Evolutionary conservation across 192 early-diverging fungal genomes (phyloP), one percentile per base, ranked within the genome.

Genomic region (Chytriomyces confervae): DNA sequence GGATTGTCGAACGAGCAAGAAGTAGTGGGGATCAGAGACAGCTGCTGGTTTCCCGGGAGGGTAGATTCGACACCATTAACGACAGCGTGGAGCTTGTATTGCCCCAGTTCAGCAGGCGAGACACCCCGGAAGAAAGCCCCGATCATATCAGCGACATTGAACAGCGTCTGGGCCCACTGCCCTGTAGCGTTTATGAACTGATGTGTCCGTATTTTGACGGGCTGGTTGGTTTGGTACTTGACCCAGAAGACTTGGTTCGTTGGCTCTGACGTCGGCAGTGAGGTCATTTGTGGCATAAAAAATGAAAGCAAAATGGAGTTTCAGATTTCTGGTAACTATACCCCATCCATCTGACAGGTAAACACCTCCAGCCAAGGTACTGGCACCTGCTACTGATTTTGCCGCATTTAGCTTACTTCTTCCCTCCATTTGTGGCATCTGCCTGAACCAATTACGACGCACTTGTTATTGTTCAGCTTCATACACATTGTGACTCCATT

Each of bases 171-270:
- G 62, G 24, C 11, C 62, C 27, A 20, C 62, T 23, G 62, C 9
- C 62, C 27, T 64, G 13, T 27, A 64, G 10, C 27, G 10, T 20
- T 27, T 11, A 13, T 24, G 62, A 27, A 13, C 13, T 64, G 27
- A 24, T 64, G 62, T 8, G 62, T 64, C 16, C 27, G 18, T 0
- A 64, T 64, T 24, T 11, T 24, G 10, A 13, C 62, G 11, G 62
- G 62, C 62, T 64, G 62, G 62, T 64, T 64, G 0, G 8, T 24
- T 20, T 11, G 16, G 62, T 64, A 64, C 62, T 64, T 64, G 62
- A 64, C 62, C 8, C 11, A 64, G 62, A 64, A 64, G 62, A 24
- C 62, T 0, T 64, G 62, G 62, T 64, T 64, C n/a, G n/a, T n/a
- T n/a, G n/a, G n/a, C n/a, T n/a, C n/a, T n/a, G n/a, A n/a, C n/a